Conservation (phyloP, 306 rosid species). For the Glycyrrhiza uralensis region DNA sequence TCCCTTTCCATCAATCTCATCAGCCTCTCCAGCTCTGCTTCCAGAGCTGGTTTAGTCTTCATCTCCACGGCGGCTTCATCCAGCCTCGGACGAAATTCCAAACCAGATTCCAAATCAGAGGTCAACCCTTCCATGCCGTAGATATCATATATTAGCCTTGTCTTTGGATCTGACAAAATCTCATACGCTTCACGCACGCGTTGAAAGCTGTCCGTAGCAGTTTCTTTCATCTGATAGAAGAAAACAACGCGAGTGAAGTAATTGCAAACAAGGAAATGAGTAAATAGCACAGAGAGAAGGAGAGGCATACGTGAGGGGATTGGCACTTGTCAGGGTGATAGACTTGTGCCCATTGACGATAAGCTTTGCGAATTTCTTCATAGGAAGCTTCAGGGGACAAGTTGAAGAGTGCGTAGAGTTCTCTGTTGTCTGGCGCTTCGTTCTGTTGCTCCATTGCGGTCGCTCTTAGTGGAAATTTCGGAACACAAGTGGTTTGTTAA, state of each 20-base stretch:
- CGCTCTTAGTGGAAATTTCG: not conserved
- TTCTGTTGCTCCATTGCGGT: conserved; percentile 47
- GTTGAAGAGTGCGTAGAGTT: conserved; percentile 82
- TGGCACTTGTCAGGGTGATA: conserved; percentile 96
- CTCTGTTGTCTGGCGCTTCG: conserved; percentile 59
- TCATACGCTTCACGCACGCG: conserved; percentile 90
- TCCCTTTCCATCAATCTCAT: too few species aligned
- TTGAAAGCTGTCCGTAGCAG: conserved; percentile 86
- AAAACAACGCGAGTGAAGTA: conserved; percentile 7
- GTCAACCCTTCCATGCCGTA: conserved; percentile 93
- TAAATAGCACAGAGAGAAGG: not conserved
- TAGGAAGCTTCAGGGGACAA: conserved; percentile 91
- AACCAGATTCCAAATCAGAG: conserved; percentile 89
- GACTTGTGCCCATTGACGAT: conserved; percentile 98
- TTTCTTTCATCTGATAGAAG: conserved; percentile 70
- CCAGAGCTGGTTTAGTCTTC: too few species aligned
- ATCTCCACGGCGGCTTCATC: conserved; percentile 72
- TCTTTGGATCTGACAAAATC: conserved; percentile 73
- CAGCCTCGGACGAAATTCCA: conserved; percentile 68
- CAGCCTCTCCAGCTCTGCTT: conserved; percentile 74
- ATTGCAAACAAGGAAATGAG: not conserved
- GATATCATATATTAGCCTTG: conserved; percentile 82
- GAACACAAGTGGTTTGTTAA: conserved; percentile 11
- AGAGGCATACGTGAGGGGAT: conserved; percentile 61
- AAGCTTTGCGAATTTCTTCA: conserved; percentile 93